These are phyloP conservation scores for Urtica urens DNA, from an alignment of 306 rosid genomes.

Conservation along the genomic window DNA sequence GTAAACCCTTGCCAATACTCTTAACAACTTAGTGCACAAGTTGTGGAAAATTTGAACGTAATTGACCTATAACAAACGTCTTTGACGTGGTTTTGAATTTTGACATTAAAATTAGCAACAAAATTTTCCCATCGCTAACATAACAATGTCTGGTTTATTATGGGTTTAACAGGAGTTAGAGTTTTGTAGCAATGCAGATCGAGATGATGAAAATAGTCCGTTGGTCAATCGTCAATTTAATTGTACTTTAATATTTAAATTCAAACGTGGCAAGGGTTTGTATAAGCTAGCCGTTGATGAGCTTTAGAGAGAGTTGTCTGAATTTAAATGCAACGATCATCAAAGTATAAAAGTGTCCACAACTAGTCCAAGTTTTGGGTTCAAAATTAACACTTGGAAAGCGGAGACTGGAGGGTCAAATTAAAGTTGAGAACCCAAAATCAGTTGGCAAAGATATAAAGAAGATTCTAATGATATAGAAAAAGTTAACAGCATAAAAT, in stretches of 20 bases:
- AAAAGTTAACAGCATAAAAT: not conserved
- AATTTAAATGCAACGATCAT: not conserved
- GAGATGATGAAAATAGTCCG: not conserved
- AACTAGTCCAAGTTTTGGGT: not conserved
- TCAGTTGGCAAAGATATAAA: not conserved
- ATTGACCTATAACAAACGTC: no score
- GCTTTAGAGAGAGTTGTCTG: not conserved
- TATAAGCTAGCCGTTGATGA: constrained; percentile 9
- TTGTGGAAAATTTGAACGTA: no score
- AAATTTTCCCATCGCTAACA: no score
- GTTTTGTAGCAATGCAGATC: not conserved
- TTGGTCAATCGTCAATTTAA: not conserved
- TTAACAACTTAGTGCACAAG: no score
- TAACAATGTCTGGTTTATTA: no score
- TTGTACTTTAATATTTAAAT: not conserved
- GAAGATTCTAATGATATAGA: not conserved
- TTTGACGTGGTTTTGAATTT: no score
- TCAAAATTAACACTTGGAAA: not conserved
- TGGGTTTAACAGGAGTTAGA: not conserved
- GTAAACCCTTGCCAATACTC: no score
- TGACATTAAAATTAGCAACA: no score
- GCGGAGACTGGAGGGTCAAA: not conserved
- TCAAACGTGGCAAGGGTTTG: not conserved
- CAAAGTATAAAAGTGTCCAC: not conserved
- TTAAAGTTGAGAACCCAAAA: not conserved